phyloP scores from a whole-genome alignment of 2,329 filamentous ascomycete genomes.

The Fusarium devonianum region DNA sequence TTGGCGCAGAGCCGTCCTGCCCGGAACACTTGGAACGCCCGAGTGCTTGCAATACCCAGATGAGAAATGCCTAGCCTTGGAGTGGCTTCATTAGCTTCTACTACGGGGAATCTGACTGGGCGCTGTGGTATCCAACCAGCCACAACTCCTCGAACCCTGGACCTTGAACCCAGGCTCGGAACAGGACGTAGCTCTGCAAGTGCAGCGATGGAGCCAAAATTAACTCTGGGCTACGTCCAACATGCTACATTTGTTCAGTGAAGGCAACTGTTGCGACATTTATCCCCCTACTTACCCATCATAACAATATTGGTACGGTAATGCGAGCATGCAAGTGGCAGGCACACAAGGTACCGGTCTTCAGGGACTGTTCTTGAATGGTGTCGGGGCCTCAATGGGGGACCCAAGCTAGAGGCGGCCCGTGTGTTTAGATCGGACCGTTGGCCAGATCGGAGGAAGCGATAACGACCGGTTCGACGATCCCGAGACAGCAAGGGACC shows the following conservation, averaged over 20 bases:
- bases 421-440: constrained; percentile 33
- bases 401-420: constrained; percentile 28
- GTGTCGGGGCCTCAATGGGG: neutral
- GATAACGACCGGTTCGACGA: constrained; percentile 15
- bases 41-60: constrained; percentile 4
- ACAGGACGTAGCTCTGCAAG: constrained; percentile 24
- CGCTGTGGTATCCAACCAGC: too few relatives aligned
- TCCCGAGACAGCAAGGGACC: constrained; percentile 17
- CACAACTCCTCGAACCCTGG: too few relatives aligned
- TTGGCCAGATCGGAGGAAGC: constrained; percentile 14
- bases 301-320: constrained; percentile 5
- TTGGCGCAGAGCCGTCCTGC: constrained; percentile 4
- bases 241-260: constrained; percentile 4
- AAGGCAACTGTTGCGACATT: constrained; percentile 26
- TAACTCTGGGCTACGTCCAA: constrained; percentile 21
- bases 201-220: constrained; percentile 16
- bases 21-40: too few relatives aligned
- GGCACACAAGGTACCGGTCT: neutral
- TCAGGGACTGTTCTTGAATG: neutral
- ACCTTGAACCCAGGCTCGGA: constrained; percentile 7
- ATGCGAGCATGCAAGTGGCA: constrained; percentile 13
- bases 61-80: constrained; percentile 11
- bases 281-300: constrained; percentile 4
- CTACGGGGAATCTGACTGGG: constrained; percentile 25
- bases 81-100: constrained; percentile 5